phyloP scores from a whole-genome alignment of 2,329 filamentous ascomycete genomes.

The Alternaria dauci region DNA sequence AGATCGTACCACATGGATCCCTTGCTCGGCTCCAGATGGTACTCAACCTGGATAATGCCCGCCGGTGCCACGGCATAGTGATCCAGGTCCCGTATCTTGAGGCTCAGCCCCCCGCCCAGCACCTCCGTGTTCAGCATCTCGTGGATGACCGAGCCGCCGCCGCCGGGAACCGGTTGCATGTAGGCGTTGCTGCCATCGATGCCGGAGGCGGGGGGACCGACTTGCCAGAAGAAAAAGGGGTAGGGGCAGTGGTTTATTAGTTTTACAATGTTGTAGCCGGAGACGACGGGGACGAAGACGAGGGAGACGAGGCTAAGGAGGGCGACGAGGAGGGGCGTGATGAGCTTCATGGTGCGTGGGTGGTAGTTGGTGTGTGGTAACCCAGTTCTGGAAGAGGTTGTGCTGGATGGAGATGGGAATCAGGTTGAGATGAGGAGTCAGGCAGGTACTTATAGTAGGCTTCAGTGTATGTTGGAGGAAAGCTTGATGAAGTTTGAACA shows the following conservation, averaged over 20 bases:
- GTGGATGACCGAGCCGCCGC: conserved; percentile 14
- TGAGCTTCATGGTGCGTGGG: conserved; percentile 3
- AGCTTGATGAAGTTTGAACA: background rate
- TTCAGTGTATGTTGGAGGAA: background rate
- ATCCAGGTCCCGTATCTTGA: conserved; percentile 37
- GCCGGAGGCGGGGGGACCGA: conserved; percentile 14
- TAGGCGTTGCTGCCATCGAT: conserved; percentile 15
- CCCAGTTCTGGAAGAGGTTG: background rate
- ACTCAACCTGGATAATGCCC: conserved; percentile 37
- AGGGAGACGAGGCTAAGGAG: background rate
- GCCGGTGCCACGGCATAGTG: conserved; percentile 23
- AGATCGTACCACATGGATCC: conserved; percentile 35
- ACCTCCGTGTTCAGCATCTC: conserved; percentile 20
- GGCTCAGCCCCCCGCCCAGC: conserved; percentile 18
- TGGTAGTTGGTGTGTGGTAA: background rate
- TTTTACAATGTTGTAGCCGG: conserved; percentile 21
- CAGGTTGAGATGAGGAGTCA: background rate
- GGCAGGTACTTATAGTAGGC: background rate
- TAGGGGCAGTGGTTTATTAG: conserved; percentile 38
- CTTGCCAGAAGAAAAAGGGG: conserved; percentile 31
- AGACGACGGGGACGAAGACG: background rate
- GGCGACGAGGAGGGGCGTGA: background rate
- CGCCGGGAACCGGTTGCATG: conserved; percentile 17
- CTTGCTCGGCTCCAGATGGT: conserved; percentile 20
- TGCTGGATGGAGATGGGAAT: background rate